Conservation (phyloP, 345 rosid genomes). For the Cardamine chenopodiifolia region DNA sequence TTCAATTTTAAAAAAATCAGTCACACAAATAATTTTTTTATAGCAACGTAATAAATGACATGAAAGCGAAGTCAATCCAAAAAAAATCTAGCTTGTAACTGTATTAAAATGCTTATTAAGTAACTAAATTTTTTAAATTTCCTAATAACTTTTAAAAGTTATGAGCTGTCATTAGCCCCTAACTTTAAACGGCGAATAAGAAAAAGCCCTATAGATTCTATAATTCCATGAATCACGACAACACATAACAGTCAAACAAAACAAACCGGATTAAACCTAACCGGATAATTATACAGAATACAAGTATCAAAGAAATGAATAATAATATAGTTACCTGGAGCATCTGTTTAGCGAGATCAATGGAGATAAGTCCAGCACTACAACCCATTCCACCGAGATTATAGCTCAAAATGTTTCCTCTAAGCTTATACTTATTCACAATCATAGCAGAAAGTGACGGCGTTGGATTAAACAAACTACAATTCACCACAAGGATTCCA, state of each 20-base stretch:
- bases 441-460: slow-evolving; percentile 58
- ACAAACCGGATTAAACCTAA: slow-evolving; percentile 13
- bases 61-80: slow-evolving; percentile 8
- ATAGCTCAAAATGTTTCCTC: slow-evolving; percentile 51
- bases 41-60: slow-evolving; percentile 27
- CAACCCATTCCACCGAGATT: slow-evolving; percentile 72
- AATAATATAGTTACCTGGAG: slow-evolving; percentile 47
- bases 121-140: background rate
- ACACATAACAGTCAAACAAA: slow-evolving; percentile 6
- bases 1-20: background rate
- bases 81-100: background rate
- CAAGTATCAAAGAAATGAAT: background rate
- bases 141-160: background rate
- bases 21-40: background rate
- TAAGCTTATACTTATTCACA: slow-evolving; percentile 54
- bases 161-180: slow-evolving; percentile 35
- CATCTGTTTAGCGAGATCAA: slow-evolving; percentile 62
- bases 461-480: slow-evolving; percentile 54
- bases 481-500: slow-evolving; percentile 54
- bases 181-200: background rate
- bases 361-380: slow-evolving; percentile 59
- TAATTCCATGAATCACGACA: background rate
- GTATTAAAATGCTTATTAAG: slow-evolving; percentile 9
- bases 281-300: slow-evolving; percentile 2
- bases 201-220: slow-evolving; percentile 20